phyloP scores from a whole-genome alignment of 208 protist species.

The Leishmania lainsoni region DNA sequence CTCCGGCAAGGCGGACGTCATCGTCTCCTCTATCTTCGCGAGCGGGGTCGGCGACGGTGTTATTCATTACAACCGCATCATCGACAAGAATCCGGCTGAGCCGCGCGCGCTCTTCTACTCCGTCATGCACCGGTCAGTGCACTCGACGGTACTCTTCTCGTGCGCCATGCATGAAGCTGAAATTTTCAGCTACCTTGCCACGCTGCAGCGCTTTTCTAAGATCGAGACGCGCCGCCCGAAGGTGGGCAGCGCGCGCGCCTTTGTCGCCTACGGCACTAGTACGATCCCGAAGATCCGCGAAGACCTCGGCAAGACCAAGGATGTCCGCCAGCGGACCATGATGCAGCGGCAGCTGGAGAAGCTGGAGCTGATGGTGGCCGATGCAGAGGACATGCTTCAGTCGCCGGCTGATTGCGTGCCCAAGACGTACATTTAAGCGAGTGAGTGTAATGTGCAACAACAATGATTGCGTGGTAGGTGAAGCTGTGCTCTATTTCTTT shows the following conservation, averaged over 20 bases:
- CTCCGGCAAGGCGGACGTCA: constrained; percentile 52
- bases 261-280: constrained; percentile 48
- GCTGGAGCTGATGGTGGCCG: constrained; percentile 58
- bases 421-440: constrained; percentile 61
- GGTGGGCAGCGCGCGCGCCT: constrained; percentile 54
- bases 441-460: background rate
- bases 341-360: constrained; percentile 50
- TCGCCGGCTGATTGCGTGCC: constrained; percentile 58
- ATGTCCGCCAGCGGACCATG: constrained; percentile 38
- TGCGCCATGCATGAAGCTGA: constrained; percentile 27
- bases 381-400: constrained; percentile 62
- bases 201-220: constrained; percentile 67
- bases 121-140: constrained; percentile 63
- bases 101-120: constrained; percentile 78
- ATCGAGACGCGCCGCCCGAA: constrained; percentile 67
- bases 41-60: constrained; percentile 66
- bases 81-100: constrained; percentile 86
- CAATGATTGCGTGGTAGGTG: background rate
- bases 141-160: constrained; percentile 58
- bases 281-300: constrained; percentile 54
- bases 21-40: constrained; percentile 77
- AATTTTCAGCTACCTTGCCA: constrained; percentile 43
- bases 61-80: constrained; percentile 79
- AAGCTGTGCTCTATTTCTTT: background rate
- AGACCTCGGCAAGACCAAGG: constrained; percentile 43